These are phyloP conservation scores for Exsudoporus frostii DNA, from an alignment of 768 basidiomycete species.

Conservation along the genomic window DNA sequence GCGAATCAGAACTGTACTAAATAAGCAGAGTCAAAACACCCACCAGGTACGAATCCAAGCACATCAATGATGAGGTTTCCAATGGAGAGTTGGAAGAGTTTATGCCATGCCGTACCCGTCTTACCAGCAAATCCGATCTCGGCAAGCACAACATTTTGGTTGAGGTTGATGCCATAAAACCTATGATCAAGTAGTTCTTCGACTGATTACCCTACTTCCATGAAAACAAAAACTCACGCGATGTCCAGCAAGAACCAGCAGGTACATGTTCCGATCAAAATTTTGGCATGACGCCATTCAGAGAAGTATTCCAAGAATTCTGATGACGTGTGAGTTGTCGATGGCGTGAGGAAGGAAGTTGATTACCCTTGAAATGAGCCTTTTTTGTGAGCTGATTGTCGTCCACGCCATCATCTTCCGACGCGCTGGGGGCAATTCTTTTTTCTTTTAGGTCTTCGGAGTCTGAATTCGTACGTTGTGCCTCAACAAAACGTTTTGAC, in stretches of 20 bases:
- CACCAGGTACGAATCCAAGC: constrained; percentile 75
- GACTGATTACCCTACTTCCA: neutral
- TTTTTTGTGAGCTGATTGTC: constrained; percentile 37
- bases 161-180: constrained; percentile 74
- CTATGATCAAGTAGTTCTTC: constrained; percentile 28
- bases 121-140: constrained; percentile 66
- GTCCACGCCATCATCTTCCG: neutral
- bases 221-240: constrained; percentile 38
- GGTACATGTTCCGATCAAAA: constrained; percentile 61
- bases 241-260: constrained; percentile 81
- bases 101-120: constrained; percentile 56
- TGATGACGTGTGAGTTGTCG: constrained; percentile 13
- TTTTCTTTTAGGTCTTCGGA: constrained; percentile 34
- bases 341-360: neutral
- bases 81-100: constrained; percentile 62
- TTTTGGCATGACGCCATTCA: constrained; percentile 66
- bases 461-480: constrained; percentile 33
- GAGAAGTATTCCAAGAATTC: constrained; percentile 69
- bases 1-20: neutral
- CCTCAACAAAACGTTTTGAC: constrained; percentile 51
- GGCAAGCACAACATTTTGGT: constrained; percentile 75
- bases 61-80: constrained; percentile 72
- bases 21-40: neutral
- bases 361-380: constrained; percentile 50
- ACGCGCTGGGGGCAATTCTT: constrained; percentile 1